A percentile compares a stretch with the other conserved stretches of the same genome.
Conservation (phyloP, 345 rosid genomes). For the Xanthoceras sorbifolium region DNA sequence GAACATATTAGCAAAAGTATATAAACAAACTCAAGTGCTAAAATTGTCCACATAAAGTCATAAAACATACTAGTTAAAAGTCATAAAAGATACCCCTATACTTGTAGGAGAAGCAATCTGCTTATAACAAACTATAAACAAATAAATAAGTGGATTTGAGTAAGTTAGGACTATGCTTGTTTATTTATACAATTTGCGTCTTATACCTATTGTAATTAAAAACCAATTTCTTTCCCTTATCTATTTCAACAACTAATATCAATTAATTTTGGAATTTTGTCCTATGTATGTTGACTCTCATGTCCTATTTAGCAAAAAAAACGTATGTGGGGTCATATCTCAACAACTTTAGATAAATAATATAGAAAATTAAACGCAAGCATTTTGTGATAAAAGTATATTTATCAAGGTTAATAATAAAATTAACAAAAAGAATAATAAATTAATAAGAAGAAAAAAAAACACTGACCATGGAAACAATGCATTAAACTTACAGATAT, state of each 20-base stretch:
- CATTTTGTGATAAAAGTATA: not conserved
- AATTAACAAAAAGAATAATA: not conserved
- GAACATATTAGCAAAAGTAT: no score
- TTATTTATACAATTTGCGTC: not conserved
- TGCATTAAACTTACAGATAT: not conserved
- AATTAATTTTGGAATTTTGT: slow-evolving; percentile 10
- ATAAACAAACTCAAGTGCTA: no score
- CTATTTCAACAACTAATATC: slow-evolving; percentile 13
- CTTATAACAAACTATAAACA: not conserved
- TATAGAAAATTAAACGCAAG: not conserved
- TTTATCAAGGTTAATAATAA: not conserved
- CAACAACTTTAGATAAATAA: not conserved
- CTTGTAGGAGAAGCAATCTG: slow-evolving; percentile 25
- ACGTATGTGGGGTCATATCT: slow-evolving; percentile 11
- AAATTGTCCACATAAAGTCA: not conserved
- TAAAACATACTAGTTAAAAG: not conserved
- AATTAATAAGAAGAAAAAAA: not conserved
- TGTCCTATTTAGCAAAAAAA: not conserved
- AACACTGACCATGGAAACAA: not conserved
- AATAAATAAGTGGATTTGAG: not conserved
- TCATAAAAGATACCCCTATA: not conserved
- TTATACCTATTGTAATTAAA: not conserved
- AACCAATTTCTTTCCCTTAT: not conserved
- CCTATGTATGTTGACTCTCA: slow-evolving; percentile 23
- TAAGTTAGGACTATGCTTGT: not conserved